Evolutionary conservation across 2,329 filamentous ascomycete genomes (phyloP).

Genomic region (Talaromyces albobiverticillius): DNA sequence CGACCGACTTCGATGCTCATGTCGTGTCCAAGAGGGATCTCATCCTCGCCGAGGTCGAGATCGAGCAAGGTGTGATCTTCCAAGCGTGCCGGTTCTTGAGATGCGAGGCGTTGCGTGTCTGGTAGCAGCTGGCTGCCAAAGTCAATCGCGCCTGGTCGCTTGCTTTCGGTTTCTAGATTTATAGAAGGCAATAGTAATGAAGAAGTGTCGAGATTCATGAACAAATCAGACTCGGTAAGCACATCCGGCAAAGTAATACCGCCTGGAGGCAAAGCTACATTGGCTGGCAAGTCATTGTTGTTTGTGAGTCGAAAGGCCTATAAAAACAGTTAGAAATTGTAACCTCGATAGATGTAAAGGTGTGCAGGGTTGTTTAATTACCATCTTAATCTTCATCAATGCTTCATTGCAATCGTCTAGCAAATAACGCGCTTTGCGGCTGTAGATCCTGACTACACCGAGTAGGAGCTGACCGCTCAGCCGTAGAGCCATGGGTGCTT

Average conservation of each 20-base stretch:
- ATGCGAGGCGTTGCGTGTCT: slow-evolving; percentile 47
- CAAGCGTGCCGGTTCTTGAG: slow-evolving; percentile 51
- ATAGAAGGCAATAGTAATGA: slow-evolving; percentile 77
- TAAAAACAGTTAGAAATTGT: slow-evolving; percentile 26
- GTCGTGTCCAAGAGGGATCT: slow-evolving; percentile 64
- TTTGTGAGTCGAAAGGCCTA: slow-evolving; percentile 91
- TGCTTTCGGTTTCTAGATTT: slow-evolving; percentile 33
- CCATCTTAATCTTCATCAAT: slow-evolving; percentile 97
- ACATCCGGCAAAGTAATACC: slow-evolving; percentile 86
- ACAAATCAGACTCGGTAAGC: slow-evolving; percentile 88
- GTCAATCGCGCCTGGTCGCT: slow-evolving; percentile 43
- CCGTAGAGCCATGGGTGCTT: slow-evolving; percentile 91
- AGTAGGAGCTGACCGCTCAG: slow-evolving; percentile 90
- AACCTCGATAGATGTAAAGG: not conserved
- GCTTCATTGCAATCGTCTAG: slow-evolving; percentile 97
- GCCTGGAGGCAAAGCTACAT: slow-evolving; percentile 75
- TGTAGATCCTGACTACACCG: slow-evolving; percentile 96
- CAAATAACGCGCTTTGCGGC: slow-evolving; percentile 91
- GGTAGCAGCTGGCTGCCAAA: slow-evolving; percentile 78
- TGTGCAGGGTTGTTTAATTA: no score
- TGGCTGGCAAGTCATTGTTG: slow-evolving; percentile 90
- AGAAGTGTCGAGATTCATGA: slow-evolving; percentile 78
- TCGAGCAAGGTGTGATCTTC: slow-evolving; percentile 73
- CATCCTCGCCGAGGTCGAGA: slow-evolving; percentile 64
- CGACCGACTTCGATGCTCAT: slow-evolving; percentile 83